phyloP scores from a whole-genome alignment of 192 early-diverging fungal species.

The Backusella sp. region DNA sequence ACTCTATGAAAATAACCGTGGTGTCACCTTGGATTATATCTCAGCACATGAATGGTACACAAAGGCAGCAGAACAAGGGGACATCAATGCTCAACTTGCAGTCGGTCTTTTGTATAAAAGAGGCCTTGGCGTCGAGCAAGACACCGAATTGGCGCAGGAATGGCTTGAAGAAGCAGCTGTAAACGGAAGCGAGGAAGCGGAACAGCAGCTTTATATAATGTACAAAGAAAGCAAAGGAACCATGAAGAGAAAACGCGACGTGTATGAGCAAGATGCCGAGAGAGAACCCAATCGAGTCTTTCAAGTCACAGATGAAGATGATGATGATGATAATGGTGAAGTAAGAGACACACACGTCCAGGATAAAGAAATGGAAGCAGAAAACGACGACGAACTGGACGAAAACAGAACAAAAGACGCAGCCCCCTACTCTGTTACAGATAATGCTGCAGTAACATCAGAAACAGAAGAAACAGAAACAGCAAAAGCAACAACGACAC shows the following conservation, averaged over 20 bases:
- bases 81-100: neutral
- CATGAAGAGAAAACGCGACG: neutral
- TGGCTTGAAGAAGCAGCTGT: neutral
- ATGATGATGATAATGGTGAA: neutral
- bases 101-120: conserved; percentile 1
- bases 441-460: neutral
- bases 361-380: neutral
- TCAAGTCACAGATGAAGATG: neutral
- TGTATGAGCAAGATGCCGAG: neutral
- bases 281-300: neutral
- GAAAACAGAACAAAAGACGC: neutral
- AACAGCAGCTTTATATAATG: conserved; percentile 2
- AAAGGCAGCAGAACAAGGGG: neutral
- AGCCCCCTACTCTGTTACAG: neutral
- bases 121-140: neutral
- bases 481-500: no score
- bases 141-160: neutral
- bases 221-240: neutral
- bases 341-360: neutral
- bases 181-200: neutral
- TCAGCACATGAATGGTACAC: conserved; percentile 5
- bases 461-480: no score
- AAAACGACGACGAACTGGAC: neutral
- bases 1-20: neutral
- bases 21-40: neutral